Evolutionary conservation across 805 yeast genomes (phyloP), one percentile per base, ranked within the genome.

Genomic region (Saccharomycopsis sp.): DNA sequence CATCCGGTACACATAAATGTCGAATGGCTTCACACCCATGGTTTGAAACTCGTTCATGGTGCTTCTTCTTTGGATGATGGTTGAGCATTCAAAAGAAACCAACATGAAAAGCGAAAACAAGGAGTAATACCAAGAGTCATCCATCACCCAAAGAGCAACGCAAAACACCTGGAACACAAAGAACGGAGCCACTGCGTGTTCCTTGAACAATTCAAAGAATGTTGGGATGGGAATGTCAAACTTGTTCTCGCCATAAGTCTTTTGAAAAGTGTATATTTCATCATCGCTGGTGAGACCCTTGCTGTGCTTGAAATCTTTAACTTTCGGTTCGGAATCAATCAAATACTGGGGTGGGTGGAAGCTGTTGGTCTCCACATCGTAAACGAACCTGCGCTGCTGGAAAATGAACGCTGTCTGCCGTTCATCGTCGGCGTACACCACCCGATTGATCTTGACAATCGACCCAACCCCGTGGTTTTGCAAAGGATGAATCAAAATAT

Each of bases 121-220:
- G 3, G 97, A 86, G 57, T 82, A 82, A 62, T 88, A 88, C 97
- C 97, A 92, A 66, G 83, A 80, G 52, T 89, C 96, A 63, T 92
- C 97, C 75, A 92, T 74, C 56, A 85, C 73, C 96, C 97, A 92
- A 48, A 92, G 68, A 4, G 89, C 94, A 45, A 89, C 94, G 57
- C 96, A 88, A 60, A 92, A 92, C 43, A 92, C 70, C 66, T 92
- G 98, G 68, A 92, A 92, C 19, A 92, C 95, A 53, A 92, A 92
- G 60, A 92, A 85, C 9, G 98, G 98, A 10, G 98, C 97, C 30
- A 92, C 88, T 8, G 97, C 97, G 59, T 92, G 98, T 62, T 92
- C 97, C 56, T 85, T 80, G 68, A 92, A 92, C 53, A 92, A 68
- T 60, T 89, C 97, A 42, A 72, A 49, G 53, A 92, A 89, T 0